phyloP scores from a whole-genome alignment of 352 stramenopile species.

The Phytopythium kandeliae region DNA sequence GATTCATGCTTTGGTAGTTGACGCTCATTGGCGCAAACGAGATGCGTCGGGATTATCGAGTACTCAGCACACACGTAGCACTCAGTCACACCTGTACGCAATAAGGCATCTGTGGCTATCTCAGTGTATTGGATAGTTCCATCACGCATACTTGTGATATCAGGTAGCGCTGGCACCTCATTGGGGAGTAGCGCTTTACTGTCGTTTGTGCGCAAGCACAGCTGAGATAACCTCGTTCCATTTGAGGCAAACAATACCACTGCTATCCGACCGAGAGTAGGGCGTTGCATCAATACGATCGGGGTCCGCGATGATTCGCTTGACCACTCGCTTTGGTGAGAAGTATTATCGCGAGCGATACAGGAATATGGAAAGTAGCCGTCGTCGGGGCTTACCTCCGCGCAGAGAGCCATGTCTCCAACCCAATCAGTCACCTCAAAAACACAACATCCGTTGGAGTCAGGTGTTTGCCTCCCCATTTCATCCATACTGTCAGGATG shows the following conservation, averaged over 20 bases:
- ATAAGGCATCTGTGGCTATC: not conserved
- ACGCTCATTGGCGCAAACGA: not conserved
- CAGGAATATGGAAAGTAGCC: slow-evolving; percentile 32
- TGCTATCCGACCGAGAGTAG: not conserved
- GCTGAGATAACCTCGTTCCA: not conserved
- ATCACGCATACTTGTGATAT: not conserved
- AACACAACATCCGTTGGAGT: slow-evolving; percentile 38
- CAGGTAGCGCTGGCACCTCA: not conserved
- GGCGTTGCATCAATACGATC: slow-evolving; percentile 21
- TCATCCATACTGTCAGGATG: slow-evolving; percentile 33
- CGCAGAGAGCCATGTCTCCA: slow-evolving; percentile 33
- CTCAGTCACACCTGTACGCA: not conserved
- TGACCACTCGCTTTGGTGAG: not conserved
- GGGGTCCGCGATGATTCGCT: slow-evolving; percentile 2
- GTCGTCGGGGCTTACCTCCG: slow-evolving; percentile 7
- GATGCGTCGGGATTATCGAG: not conserved
- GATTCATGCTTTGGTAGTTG: not conserved
- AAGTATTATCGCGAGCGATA: slow-evolving; percentile 10
- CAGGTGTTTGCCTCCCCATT: slow-evolving; percentile 17
- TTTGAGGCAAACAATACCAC: slow-evolving; percentile 5
- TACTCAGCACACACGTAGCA: not conserved
- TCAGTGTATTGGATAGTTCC: not conserved
- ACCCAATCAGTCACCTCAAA: slow-evolving; percentile 65
- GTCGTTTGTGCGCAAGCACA: not conserved
- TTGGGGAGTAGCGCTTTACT: not conserved